Percentiles rank a stretch among this genome's conserved stretches.
Evolutionary conservation across 768 basidiomycete genomes (phyloP).

Genomic region (Lactarius vividus): DNA sequence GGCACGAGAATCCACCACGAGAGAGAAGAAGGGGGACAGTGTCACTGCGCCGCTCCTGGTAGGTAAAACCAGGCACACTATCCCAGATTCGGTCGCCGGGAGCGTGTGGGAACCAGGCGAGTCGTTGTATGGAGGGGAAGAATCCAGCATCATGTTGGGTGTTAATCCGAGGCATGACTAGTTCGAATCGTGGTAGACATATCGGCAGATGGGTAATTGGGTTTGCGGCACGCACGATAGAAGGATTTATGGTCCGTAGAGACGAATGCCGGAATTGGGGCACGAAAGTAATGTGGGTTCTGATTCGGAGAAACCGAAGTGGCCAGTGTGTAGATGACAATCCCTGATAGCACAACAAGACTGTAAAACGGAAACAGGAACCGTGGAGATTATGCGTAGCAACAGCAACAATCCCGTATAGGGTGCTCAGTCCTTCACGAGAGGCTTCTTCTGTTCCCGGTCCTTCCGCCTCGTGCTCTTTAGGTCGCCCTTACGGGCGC

Average conservation of each 20-base stretch:
- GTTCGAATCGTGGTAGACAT: neutral
- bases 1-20: neutral
- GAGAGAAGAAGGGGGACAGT: neutral
- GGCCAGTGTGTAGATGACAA: too few relatives aligned
- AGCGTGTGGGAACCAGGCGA: neutral
- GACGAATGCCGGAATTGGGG: neutral
- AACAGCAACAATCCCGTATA: neutral
- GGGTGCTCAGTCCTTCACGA: neutral
- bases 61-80: neutral
- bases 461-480: conserved; percentile 15
- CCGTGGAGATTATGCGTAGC: too few relatives aligned
- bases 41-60: neutral
- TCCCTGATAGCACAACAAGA: too few relatives aligned
- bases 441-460: conserved; percentile 4
- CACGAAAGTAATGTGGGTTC: neutral
- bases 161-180: neutral
- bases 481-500: neutral
- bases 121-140: neutral
- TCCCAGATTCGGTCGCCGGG: neutral
- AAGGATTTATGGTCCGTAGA: neutral
- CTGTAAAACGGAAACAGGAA: too few relatives aligned
- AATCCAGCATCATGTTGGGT: neutral
- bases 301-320: neutral
- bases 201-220: neutral
- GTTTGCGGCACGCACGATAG: too few relatives aligned